Percentiles rank a stretch among this genome's conserved stretches.
These are phyloP conservation scores for Candida maesae DNA, from an alignment of 805 yeast genomes.

Conservation along the genomic window DNA sequence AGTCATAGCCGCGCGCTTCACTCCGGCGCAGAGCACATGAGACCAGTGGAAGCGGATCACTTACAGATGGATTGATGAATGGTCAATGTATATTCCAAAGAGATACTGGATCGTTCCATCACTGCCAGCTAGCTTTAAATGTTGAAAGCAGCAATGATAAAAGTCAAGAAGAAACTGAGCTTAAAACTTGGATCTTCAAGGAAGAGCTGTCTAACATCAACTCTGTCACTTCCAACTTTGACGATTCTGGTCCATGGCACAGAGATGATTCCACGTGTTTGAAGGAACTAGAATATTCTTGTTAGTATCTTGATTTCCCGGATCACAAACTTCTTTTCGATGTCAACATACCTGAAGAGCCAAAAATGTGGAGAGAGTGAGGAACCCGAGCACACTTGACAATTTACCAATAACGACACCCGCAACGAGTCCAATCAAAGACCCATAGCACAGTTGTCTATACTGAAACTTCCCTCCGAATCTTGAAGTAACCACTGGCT, in stretches of 20 bases:
- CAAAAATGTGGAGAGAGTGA: slow-evolving; percentile 43
- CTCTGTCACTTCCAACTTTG: slow-evolving; percentile 33
- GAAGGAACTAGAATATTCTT: slow-evolving; percentile 42
- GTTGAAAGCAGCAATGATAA: slow-evolving; percentile 58
- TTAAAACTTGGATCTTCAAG: slow-evolving; percentile 61
- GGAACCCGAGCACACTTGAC: slow-evolving; percentile 47
- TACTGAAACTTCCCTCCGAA: slow-evolving; percentile 49
- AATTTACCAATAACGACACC: slow-evolving; percentile 60
- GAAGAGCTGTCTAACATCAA: slow-evolving; percentile 48
- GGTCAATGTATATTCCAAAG: too few species aligned
- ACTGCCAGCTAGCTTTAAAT: too few species aligned
- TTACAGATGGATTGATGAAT: too few species aligned
- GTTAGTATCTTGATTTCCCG: not conserved
- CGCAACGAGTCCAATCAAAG: slow-evolving; percentile 51
- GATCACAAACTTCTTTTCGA: too few species aligned
- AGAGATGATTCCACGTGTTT: slow-evolving; percentile 48
- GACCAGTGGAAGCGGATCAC: too few species aligned
- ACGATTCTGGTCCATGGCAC: slow-evolving; percentile 39
- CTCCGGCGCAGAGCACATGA: too few species aligned
- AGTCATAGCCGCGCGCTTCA: too few species aligned
- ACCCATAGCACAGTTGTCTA: slow-evolving; percentile 57
- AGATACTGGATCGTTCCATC: too few species aligned
- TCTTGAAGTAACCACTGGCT: slow-evolving; percentile 18
- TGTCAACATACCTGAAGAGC: slow-evolving; percentile 25
- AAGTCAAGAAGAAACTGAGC: slow-evolving; percentile 49